A percentile compares a stretch with the other conserved stretches of the same genome.
These are phyloP conservation scores for Helenozyma baotianmanensis DNA, from an alignment of 805 yeast species.

Conservation along the genomic window DNA sequence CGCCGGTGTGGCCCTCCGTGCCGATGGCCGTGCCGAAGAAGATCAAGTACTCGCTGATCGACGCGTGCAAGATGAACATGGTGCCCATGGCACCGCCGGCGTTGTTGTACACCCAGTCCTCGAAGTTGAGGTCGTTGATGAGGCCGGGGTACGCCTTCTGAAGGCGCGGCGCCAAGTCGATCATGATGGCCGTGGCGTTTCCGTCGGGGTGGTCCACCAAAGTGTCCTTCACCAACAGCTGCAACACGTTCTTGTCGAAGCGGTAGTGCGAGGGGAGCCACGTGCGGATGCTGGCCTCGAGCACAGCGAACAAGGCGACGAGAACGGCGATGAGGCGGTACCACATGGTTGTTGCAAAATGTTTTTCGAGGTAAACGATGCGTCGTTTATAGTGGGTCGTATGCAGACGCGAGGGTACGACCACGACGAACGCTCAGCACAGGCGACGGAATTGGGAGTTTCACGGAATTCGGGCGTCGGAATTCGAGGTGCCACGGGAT, in stretches of 20 bases:
- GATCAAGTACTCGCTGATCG: conserved; percentile 86
- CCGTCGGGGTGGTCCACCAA: conserved; percentile 50
- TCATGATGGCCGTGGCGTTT: conserved; percentile 59
- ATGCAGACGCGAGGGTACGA: no score
- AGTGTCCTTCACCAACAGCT: conserved; percentile 52
- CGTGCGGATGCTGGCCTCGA: conserved; percentile 43
- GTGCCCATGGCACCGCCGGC: conserved; percentile 99
- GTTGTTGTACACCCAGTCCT: conserved; percentile 94
- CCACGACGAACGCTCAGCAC: no score
- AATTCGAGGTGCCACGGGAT: no score
- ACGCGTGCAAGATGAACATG: conserved; percentile 93
- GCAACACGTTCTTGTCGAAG: conserved; percentile 64
- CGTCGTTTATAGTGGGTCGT: no score
- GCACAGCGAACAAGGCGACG: conserved; percentile 24
- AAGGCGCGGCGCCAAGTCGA: conserved; percentile 48
- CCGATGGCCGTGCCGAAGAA: conserved; percentile 92
- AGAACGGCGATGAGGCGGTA: conserved; percentile 16
- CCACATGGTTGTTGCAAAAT: no score
- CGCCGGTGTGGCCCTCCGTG: conserved; percentile 94
- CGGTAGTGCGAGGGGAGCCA: conserved; percentile 71
- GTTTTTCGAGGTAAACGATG: no score
- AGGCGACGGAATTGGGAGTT: no score
- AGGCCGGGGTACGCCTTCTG: conserved; percentile 61
- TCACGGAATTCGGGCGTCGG: no score
- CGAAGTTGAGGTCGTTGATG: conserved; percentile 65